Base-by-base conservation (phyloP, 208 protist species). In the Leishmania arabica region DNA sequence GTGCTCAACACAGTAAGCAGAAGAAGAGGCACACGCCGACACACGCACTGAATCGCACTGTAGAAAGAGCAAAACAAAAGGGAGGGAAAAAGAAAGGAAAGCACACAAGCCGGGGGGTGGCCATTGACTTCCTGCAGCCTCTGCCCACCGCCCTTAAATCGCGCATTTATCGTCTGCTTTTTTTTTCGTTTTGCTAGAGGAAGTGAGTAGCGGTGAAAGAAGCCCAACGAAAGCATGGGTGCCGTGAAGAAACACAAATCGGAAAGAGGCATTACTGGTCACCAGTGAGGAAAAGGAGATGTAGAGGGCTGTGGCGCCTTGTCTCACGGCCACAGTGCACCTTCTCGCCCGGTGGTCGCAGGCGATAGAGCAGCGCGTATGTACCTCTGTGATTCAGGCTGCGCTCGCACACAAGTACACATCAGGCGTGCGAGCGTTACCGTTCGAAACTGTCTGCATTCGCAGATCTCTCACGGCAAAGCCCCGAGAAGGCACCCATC, bases 81-180 rank as follows among this genome's bases (percentile, higher is more conserved):
- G 19, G 34, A 74, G 79, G 65, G 75, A 68, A 72, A 77, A 78
- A 21, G 17, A 73, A 54, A 19, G 47, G 31, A 24, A 34, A 27
- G 27, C 42, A 7, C 40, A 54, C 69, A 27, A 73, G 45, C 34
- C 4, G 3, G 45, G 51, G 51, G 17, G 27, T 8, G 24, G 24
- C 45, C 51, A 21, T 31, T 7, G 11, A 73, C 69, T 21, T 73
- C n/a, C 21, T 34, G 5, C 40, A 51, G 45, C n/a, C 42, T 73
- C 69, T 73, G 40, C 27, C 27, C 45, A 73, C 40, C 42, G 9
- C 69, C 45, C 24, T 31, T 13, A 19, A 31, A 31, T n/a, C 3
- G 27, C 8, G 13, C 24, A 37, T 34, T 31, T 21, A 21, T 73
- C 45, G 9, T 73, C 69, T 31, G 34, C n/a, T 37, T 54, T 73